Evolutionary conservation across 768 basidiomycete genomes (phyloP).

Genomic region (Calvatia gigantea): DNA sequence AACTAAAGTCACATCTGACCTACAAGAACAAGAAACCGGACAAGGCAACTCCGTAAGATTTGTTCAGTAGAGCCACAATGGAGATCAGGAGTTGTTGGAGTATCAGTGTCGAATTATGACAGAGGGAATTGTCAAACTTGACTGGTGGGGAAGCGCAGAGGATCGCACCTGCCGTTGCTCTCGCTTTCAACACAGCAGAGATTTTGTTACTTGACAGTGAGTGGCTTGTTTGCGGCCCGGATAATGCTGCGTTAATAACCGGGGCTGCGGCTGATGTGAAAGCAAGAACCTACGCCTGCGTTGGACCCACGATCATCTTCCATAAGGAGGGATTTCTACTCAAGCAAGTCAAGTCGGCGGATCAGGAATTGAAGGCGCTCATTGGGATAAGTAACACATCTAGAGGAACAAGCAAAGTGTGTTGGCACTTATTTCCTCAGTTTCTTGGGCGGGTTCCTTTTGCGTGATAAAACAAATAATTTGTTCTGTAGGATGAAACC

Average conservation of each 20-base stretch:
- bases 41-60: slow-evolving; percentile 14
- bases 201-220: slow-evolving; percentile 77
- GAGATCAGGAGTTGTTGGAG: slow-evolving; percentile 64
- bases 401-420: slow-evolving; percentile 71
- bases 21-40: slow-evolving; percentile 11
- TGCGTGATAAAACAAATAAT: too few species aligned
- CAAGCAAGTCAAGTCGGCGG: slow-evolving; percentile 43
- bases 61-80: slow-evolving; percentile 37
- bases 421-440: slow-evolving; percentile 69
- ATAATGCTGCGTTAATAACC: not conserved
- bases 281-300: slow-evolving; percentile 84
- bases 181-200: slow-evolving; percentile 74
- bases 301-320: slow-evolving; percentile 67
- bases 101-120: slow-evolving; percentile 68
- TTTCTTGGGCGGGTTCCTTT: slow-evolving; percentile 37
- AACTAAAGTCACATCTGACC: slow-evolving; percentile 1
- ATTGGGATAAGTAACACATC: slow-evolving; percentile 92
- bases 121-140: slow-evolving; percentile 71
- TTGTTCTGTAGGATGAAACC: too few species aligned
- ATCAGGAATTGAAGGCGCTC: slow-evolving; percentile 61
- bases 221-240: slow-evolving; percentile 18
- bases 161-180: slow-evolving; percentile 71
- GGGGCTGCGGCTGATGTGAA: not conserved
- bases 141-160: slow-evolving; percentile 89
- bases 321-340: slow-evolving; percentile 58